A percentile compares a stretch with the other conserved stretches of the same genome.
phyloP scores from a whole-genome alignment of 768 basidiomycete genomes.

The Tulasnella sp. region DNA sequence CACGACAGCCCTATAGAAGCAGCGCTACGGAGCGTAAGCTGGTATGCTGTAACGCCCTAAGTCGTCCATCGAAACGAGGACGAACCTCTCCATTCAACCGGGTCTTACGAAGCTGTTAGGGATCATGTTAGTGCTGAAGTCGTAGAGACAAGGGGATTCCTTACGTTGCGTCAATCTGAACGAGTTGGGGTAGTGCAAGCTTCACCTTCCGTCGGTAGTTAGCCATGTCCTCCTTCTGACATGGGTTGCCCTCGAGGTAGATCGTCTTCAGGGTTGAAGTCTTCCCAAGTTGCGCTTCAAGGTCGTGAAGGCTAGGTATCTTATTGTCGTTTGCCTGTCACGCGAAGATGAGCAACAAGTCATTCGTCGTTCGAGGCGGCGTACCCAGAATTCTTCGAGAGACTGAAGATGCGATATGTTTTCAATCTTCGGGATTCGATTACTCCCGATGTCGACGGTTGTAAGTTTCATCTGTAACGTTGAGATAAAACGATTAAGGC shows the following conservation, averaged over 20 bases:
- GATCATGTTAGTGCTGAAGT: neutral
- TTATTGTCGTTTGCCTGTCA: constrained; percentile 80
- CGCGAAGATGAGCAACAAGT: neutral
- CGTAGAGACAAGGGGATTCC: constrained; percentile 21
- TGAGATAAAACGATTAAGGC: neutral
- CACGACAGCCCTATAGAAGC: no score
- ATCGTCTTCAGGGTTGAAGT: constrained; percentile 65
- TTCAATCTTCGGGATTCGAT: constrained; percentile 69
- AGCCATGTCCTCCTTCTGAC: constrained; percentile 64
- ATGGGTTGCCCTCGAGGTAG: constrained; percentile 92
- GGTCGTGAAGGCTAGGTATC: constrained; percentile 53
- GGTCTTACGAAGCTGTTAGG: neutral
- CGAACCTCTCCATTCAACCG: neutral
- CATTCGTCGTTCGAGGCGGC: neutral
- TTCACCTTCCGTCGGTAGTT: constrained; percentile 84
- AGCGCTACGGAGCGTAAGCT: no score
- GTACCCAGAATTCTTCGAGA: constrained; percentile 93
- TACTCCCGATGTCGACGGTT: constrained; percentile 80
- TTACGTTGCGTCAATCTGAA: constrained; percentile 93
- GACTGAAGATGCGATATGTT: constrained; percentile 63
- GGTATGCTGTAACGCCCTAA: no score
- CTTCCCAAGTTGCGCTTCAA: constrained; percentile 55
- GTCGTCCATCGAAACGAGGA: no score
- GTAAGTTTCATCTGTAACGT: constrained; percentile 46
- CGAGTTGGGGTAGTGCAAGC: constrained; percentile 74